phyloP scores from a whole-genome alignment of 495 filamentous ascomycete genomes.

The Pyrenula aspistea region DNA sequence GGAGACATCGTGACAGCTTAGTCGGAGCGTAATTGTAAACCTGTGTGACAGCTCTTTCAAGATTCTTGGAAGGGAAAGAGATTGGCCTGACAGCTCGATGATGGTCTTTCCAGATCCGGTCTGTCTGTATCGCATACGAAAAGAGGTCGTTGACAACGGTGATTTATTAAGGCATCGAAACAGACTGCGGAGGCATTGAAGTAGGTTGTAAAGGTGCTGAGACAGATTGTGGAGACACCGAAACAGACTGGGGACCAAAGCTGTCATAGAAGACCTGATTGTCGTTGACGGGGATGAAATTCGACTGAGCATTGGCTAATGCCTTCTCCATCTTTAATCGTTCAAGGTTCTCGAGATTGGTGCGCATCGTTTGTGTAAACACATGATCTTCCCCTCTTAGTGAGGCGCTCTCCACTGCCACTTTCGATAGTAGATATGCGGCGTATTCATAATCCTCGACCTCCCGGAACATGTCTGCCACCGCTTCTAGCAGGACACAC shows the following conservation, averaged over 20 bases:
- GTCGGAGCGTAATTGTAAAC: no score
- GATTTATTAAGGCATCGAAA: conserved; percentile 32
- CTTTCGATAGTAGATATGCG: background rate
- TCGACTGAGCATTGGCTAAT: background rate
- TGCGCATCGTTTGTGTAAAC: background rate
- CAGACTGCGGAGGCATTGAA: background rate
- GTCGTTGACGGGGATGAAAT: background rate
- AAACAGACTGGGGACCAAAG: background rate
- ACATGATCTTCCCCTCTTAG: background rate
- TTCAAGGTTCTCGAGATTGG: background rate
- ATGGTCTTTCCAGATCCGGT: no score
- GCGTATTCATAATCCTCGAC: background rate
- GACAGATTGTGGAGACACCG: background rate
- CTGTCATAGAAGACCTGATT: background rate
- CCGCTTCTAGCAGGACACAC: background rate
- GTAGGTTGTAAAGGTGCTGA: background rate
- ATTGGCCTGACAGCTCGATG: no score
- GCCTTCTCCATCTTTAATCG: background rate
- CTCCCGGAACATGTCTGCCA: background rate
- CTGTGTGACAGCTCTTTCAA: no score
- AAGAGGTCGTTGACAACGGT: no score
- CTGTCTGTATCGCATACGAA: no score
- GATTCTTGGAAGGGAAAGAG: no score
- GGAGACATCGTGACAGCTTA: no score
- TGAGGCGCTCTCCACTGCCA: background rate